Evolutionary conservation across 768 basidiomycete species (phyloP), one percentile per base, ranked within the genome.

Genomic region (Lactarius sanguifluus): DNA sequence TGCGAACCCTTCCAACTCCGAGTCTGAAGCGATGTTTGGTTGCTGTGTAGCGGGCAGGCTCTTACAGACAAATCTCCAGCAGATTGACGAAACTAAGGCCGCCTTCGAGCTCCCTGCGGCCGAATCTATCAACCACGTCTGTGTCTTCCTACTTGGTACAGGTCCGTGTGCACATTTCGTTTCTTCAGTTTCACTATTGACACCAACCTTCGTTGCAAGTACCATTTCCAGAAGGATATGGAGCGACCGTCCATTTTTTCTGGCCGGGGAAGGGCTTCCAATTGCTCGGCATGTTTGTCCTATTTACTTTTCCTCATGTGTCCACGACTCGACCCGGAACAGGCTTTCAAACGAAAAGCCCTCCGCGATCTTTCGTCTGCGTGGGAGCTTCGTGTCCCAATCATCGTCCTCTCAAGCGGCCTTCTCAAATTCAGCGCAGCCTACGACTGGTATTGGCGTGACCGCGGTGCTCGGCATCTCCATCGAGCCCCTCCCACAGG

Each of bases 261-360:
- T 91, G 88, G 90, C 92, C 92, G 1, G 91, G 90, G 13, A 91
- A 86, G 75, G 93, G 92, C 3, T 94, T 92, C 69, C 92, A 92
- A 74, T 75, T 94, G 32, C 79, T 96, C 10, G 93, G 93, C 73
- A 90, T 91, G 93, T 91, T 71, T 72, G 90, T 78, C 20, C 8
- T 45, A 36, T 50, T 36, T 3, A 20, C 18, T 57, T 47, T 40
- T 16, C 32, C 15, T 60, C 61, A 18, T 43, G 13, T 32, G 40
- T 20, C 28, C n/a, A 43, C 55, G 23, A 52, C 52, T 62, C 61
- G 28, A 30, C 15, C 15, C n/a, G 16, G 6, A 40, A 15, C 69
- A 94, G 92, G 87, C 81, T 96, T 30, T 92, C 92, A 16, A 94
- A 94, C 73, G 91, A 93, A 38, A 94, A 94, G 73, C 92, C 92